Evolutionary conservation across 108 stramenopile genomes (phyloP), one percentile per base, ranked within the genome.

Genomic region (Epithemia pelagica): DNA sequence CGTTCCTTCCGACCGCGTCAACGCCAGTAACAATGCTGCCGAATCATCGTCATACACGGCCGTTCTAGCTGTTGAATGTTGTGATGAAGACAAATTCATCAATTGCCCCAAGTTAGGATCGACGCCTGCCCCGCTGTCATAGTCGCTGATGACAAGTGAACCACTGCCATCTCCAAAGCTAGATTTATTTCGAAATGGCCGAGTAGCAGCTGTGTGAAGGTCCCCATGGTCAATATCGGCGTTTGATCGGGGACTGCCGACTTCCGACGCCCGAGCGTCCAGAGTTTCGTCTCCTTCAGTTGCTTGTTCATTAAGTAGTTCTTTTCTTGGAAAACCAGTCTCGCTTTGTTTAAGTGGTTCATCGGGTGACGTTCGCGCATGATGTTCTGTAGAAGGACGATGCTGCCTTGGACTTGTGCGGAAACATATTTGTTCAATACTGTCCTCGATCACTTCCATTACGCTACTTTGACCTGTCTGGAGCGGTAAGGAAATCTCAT

Each of bases 1-100:
- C 27, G 46, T 51, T 5, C 2, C 63, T 55, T 66, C 65, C n/a
- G 65, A 66, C 1, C 65, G 52, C 26, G 65, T 66, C 25, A 66
- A 54, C 23, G 65, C 65, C 1, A 66, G 65, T 1, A 66, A 24
- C 22, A 66, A 58, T 19, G 22, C 21, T 8, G 22, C 56, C 15
- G 56, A 26, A 26, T 58, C 56, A 7, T 58, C 56, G 37, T 46
- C 37, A 5, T 5, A 46, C 5, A 46, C 15, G 15, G 5, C 15
- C 37, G 37, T 46, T 46, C 15, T 46, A 46, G 37, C 15, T 46
- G 37, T 46, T 15, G 37, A 46, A 46, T 46, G 37, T 46, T 46
- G 37, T 15, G 37, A 46, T 46, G 37, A 46, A 46, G 37, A 46
- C 5, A 46, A 46, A 15, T 46, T 46, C 37, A 46, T 46, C 37